Base-by-base conservation (phyloP, 371 early-diverging fungal genomes). In the Nematocida major region DNA sequence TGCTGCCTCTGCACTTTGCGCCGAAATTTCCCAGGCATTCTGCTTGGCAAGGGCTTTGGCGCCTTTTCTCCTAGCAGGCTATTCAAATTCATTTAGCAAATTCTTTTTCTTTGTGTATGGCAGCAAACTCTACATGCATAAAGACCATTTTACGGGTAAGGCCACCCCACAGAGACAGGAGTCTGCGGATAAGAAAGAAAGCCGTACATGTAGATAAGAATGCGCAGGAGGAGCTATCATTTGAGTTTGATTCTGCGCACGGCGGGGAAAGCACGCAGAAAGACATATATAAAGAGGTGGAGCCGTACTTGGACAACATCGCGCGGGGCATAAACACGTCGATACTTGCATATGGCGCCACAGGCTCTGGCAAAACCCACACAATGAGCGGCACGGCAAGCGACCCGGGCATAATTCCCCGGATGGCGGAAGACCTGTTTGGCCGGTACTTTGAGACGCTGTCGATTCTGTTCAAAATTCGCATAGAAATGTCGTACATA, bases 271-370 rank as follows among this genome's bases (percentile, higher is more conserved):
- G 54, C 40, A 47, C 51, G 32, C 68, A 79, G 34, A 32, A 61
- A 26, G 51, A 51, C 2, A 59, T 68, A 42, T 68, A 59, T 39
- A 34, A 30, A 48, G 54, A 67, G 1, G 30, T 79, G 43, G 63
- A 68, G 69, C 28, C 50, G 32, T 62, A 43, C 26, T 42, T 79
- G 22, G 69, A 79, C 30, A 63, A 68, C 9, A 79, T 65, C 7
- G 65, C 61, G 22, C 32, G 68, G 30, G 68, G 68, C 15, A 59
- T 68, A 68, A 68, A 68, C 45, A 54, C 59, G 1, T 89, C 89
- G 2, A 85, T 89, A 48, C 88, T 90, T 67, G 87, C 87, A 67
- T 89, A 89, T 77, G 90, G 90, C 1, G 88, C 87, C 47, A 89
- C 89, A 0, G 89, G 89, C 0, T 22, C 80, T n/a, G 89, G 89